Evolutionary conservation across 352 stramenopile genomes (phyloP).

Genomic region (Pythium rhizo-oryzae): DNA sequence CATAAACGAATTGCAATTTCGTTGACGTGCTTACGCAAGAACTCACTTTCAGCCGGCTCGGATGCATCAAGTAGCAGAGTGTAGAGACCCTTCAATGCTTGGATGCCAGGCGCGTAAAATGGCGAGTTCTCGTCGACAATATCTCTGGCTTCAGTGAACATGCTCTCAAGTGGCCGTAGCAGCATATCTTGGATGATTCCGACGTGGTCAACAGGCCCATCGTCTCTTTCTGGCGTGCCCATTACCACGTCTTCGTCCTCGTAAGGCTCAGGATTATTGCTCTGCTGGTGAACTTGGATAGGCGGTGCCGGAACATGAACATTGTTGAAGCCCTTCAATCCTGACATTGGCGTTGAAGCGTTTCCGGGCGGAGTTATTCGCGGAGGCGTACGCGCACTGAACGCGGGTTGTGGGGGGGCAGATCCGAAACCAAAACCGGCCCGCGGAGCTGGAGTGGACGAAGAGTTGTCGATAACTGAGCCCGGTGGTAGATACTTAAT

Average conservation of each 20-base stretch:
- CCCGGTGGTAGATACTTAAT: conserved; percentile 74
- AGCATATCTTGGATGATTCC: conserved; percentile 44
- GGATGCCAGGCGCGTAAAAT: conserved; percentile 62
- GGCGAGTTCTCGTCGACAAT: conserved; percentile 59
- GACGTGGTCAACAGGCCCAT: conserved; percentile 34
- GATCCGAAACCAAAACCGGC: conserved; percentile 28
- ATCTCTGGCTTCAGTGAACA: conserved; percentile 66
- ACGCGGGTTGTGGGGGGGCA: conserved; percentile 13
- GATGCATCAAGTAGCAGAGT: conserved; percentile 67
- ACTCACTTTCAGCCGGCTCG: conserved; percentile 59
- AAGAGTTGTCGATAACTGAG: conserved; percentile 30
- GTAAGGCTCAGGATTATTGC: conserved; percentile 2
- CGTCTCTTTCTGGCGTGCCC: conserved; percentile 36
- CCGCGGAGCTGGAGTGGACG: conserved; percentile 16
- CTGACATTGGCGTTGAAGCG: conserved; percentile 31
- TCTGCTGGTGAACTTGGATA: background rate
- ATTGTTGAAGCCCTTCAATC: conserved; percentile 38
- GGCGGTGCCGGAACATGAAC: conserved; percentile 13
- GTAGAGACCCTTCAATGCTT: conserved; percentile 82
- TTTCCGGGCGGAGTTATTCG: conserved; percentile 27
- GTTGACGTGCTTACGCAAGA: conserved; percentile 78
- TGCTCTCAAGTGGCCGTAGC: conserved; percentile 59
- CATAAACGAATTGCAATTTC: conserved; percentile 77
- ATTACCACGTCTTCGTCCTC: conserved; percentile 66
- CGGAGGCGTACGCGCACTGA: conserved; percentile 22